Evolutionary conservation across 1,284 basidiomycete species (phyloP), one percentile per base, ranked within the genome.

Genomic region (Uromyces viciae-fabae): DNA sequence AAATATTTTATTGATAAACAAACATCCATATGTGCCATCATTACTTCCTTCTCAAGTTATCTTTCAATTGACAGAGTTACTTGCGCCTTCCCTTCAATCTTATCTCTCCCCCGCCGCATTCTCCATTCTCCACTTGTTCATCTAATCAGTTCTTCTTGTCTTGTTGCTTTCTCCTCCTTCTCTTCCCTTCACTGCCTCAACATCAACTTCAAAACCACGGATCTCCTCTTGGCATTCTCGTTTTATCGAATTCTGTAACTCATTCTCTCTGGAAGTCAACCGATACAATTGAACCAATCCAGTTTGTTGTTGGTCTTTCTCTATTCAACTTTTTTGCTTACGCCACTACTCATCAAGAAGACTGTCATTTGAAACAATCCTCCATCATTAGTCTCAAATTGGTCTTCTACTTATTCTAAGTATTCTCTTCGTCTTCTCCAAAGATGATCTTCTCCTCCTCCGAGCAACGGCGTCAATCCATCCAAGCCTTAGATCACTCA

Each of bases 211-310:
- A n/a, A n/a, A n/a, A n/a, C n/a, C n/a, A n/a, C n/a, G n/a, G n/a
- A n/a, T n/a, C n/a, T n/a, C n/a, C n/a, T n/a, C n/a, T n/a, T n/a
- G n/a, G n/a, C n/a, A n/a, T n/a, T n/a, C n/a, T n/a, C n/a, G n/a
- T 46, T 68, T 46, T 17, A 25, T 58, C 17, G 11, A 9, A 9
- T 28, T 46, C 40, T 40, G 25, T 46, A 8, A n/a, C 7, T 22
- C 17, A n/a, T 36, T n/a, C 42, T 43, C 14, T 15, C 40, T 22
- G 42, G 38, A 5, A 66, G 62, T 42, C 40, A 68, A 68, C 66
- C 66, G 33, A 68, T 15, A 22, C 66, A 43, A 68, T 46, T 68
- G 40, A 46, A 68, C 66, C 40, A 46, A 68, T 43, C 66, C 66
- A 68, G 66, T 28, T 46, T 43, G 66, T 46, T 28, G 66, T 46